Evolutionary conservation across 257 asterid genomes (phyloP).

Genomic region (Orobanche coerulescens): DNA sequence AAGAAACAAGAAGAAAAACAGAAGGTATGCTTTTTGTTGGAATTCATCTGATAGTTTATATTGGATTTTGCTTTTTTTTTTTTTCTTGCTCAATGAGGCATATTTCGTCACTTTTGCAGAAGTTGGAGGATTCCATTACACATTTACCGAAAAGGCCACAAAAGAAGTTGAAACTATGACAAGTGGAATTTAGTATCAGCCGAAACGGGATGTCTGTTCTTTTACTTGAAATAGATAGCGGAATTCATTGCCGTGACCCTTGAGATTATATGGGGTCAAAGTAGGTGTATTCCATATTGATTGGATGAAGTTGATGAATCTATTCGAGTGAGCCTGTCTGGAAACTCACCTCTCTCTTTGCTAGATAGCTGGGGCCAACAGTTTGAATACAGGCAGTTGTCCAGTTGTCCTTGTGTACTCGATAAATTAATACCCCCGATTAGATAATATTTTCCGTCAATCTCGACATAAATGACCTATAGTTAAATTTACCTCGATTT

Average conservation of each 20-base stretch:
- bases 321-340: too few relatives aligned
- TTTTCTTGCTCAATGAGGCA: conserved; percentile 5
- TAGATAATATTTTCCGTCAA: too few relatives aligned
- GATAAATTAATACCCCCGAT: too few relatives aligned
- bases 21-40: conserved; percentile 28
- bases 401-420: too few relatives aligned
- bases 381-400: too few relatives aligned
- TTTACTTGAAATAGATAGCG: conserved; percentile 2
- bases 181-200: not conserved
- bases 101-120: conserved; percentile 31
- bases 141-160: conserved; percentile 27
- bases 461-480: too few relatives aligned
- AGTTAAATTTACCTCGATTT: too few relatives aligned
- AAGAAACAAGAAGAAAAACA: conserved; percentile 39
- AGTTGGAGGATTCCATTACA: conserved; percentile 25
- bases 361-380: too few relatives aligned
- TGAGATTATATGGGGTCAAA: too few relatives aligned
- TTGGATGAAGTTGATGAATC: not conserved
- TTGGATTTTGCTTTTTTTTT: not conserved
- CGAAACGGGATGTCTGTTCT: not conserved
- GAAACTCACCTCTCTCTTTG: too few relatives aligned
- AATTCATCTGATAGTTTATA: conserved; percentile 1
- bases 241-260: too few relatives aligned
- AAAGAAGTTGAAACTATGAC: conserved; percentile 52
- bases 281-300: too few relatives aligned